Percentiles rank a stretch among this genome's conserved stretches.
Evolutionary conservation across 2,329 filamentous ascomycete species (phyloP).

Genomic region (Pseudocercospora eumusae): DNA sequence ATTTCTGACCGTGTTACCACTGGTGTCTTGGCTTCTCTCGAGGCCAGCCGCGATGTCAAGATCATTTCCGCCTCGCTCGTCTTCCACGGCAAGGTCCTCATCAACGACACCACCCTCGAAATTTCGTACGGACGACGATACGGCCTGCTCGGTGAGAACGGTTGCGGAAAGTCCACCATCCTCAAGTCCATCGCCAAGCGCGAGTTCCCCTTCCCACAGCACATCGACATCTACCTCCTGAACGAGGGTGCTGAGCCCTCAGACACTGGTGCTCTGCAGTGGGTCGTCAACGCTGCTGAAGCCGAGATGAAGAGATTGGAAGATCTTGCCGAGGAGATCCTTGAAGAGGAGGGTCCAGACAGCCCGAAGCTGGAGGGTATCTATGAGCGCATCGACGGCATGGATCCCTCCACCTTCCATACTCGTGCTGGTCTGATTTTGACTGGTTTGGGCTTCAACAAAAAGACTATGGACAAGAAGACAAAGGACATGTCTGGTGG

Average conservation of each 20-base stretch:
- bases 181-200: conserved; percentile 91
- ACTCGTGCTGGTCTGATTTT: conserved; percentile 94
- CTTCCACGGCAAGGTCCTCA: conserved; percentile 95
- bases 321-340: conserved; percentile 80
- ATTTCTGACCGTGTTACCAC: conserved; percentile 97
- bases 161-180: conserved; percentile 97
- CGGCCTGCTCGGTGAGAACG: conserved; percentile 96
- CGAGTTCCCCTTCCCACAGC: conserved; percentile 93
- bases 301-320: conserved; percentile 89
- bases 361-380: conserved; percentile 87
- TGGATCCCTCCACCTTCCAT: conserved; percentile 97
- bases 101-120: conserved; percentile 91
- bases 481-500: conserved; percentile 99
- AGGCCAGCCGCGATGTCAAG: conserved; percentile 90
- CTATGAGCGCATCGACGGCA: conserved; percentile 98
- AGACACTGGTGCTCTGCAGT: conserved; percentile 89
- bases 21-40: conserved; percentile 85
- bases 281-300: conserved; percentile 94
- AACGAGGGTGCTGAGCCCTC: conserved; percentile 93
- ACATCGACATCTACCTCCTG: conserved; percentile 96
- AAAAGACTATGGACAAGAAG: conserved; percentile 96
- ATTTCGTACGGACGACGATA: conserved; percentile 91
- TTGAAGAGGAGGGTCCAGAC: conserved; percentile 91
- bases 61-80: conserved; percentile 90
- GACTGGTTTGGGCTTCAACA: conserved; percentile 99